phyloP scores from a whole-genome alignment of 441 rosid genomes.

The Pelargonium exstipulatum region DNA sequence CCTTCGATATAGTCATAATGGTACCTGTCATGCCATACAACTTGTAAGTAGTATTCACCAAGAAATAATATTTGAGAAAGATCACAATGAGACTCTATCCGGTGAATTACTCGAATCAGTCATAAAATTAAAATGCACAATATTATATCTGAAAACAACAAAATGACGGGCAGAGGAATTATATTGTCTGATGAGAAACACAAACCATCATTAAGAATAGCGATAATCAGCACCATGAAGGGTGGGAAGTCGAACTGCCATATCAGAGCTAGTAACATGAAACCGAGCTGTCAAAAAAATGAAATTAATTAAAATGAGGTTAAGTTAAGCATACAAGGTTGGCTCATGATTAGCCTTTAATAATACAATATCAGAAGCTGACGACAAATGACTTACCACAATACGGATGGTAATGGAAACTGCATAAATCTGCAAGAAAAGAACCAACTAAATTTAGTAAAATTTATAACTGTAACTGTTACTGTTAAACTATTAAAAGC shows the following conservation, averaged over 20 bases:
- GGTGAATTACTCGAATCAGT: too few species aligned
- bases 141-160: not conserved
- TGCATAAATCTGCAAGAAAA: conserved; percentile 45
- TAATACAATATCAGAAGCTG: not conserved
- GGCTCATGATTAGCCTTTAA: not conserved
- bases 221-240: conserved; percentile 52
- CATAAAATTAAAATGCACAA: not conserved
- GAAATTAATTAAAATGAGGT: not conserved
- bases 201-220: conserved; percentile 46
- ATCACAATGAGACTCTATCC: too few species aligned
- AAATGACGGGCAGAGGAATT: not conserved
- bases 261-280: conserved; percentile 44
- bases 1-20: conserved; percentile 48
- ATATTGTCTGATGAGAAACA: not conserved
- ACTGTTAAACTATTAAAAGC: not conserved
- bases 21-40: conserved; percentile 28
- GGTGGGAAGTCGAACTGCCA: conserved; percentile 56
- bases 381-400: conserved; percentile 33
- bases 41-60: not conserved
- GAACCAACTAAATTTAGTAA: conserved; percentile 3
- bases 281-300: conserved; percentile 35
- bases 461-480: not conserved
- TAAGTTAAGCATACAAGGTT: conserved; percentile 11
- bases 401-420: conserved; percentile 49
- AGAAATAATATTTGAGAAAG: not conserved